Percentiles rank a stretch among this genome's conserved stretches.
These are phyloP conservation scores for Myxozyma vanderwaltii DNA, from an alignment of 805 yeast genomes.

Conservation along the genomic window DNA sequence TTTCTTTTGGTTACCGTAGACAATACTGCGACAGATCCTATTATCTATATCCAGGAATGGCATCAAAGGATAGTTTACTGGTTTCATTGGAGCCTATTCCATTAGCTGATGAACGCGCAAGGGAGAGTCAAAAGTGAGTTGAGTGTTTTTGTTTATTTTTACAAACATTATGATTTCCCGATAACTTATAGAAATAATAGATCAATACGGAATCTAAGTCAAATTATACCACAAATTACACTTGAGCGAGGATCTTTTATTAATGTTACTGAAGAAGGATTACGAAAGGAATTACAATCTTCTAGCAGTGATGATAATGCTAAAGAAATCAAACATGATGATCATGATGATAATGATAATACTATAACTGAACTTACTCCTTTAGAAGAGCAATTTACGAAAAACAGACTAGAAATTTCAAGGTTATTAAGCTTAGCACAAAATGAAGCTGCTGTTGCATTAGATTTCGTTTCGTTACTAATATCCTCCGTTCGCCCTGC, in stretches of 20 bases:
- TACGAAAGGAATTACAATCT: constrained; percentile 52
- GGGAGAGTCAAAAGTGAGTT: neutral
- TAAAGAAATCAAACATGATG: constrained; percentile 1
- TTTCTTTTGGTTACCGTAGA: no score
- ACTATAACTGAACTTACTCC: constrained; percentile 4
- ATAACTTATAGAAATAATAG: neutral
- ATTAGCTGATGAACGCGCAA: constrained; percentile 5
- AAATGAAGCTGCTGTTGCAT: constrained; percentile 83
- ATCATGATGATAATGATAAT: neutral
- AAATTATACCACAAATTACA: constrained; percentile 59
- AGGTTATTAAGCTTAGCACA: constrained; percentile 54
- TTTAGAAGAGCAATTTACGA: constrained; percentile 32
- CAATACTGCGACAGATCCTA: no score
- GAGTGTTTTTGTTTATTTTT: neutral
- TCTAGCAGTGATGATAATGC: no score
- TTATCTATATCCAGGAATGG: neutral
- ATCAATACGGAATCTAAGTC: constrained; percentile 36
- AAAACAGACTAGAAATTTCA: constrained; percentile 37
- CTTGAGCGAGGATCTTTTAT: constrained; percentile 62
- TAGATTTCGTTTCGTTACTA: constrained; percentile 83
- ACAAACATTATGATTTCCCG: neutral
- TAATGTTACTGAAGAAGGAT: constrained; percentile 57
- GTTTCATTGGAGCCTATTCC: constrained; percentile 18
- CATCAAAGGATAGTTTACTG: neutral
- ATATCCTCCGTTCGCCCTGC: constrained; percentile 81